Evolutionary conservation across 2,329 filamentous ascomycete species (phyloP).

Genomic region (Ophiostoma sp.): DNA sequence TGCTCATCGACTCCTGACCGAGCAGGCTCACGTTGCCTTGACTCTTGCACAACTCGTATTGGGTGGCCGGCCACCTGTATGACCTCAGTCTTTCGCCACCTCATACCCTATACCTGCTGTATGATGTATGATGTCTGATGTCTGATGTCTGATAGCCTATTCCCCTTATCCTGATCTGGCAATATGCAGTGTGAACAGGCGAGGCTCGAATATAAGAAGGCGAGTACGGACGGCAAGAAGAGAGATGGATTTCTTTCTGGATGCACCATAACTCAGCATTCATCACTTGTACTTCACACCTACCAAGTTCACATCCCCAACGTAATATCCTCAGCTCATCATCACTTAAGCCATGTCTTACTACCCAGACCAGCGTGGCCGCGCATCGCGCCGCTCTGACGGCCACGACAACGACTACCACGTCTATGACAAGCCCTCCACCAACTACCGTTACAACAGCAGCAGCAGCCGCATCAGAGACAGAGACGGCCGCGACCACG

Average conservation of each 20-base stretch:
- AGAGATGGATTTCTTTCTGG: not conserved
- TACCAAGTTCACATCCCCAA: not conserved
- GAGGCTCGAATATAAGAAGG: not conserved
- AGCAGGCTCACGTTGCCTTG: constrained; percentile 1
- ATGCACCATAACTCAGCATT: not conserved
- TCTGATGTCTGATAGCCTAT: not conserved
- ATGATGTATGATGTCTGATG: not conserved
- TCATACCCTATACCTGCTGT: not conserved
- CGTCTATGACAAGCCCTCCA: not conserved
- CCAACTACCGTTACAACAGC: constrained; percentile 6
- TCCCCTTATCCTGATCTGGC: not conserved
- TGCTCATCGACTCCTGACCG: no score
- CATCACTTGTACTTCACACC: not conserved
- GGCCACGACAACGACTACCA: constrained; percentile 8
- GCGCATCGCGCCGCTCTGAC: constrained; percentile 10
- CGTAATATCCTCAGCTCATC: not conserved
- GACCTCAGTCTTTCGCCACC: constrained; percentile 14
- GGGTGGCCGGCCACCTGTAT: not conserved
- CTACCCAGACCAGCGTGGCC: constrained; percentile 16
- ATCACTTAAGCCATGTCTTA: not conserved
- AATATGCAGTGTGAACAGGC: not conserved
- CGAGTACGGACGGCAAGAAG: not conserved
- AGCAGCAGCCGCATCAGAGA: not conserved
- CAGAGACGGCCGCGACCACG: not conserved
- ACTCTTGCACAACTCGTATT: not conserved